Conservation (phyloP, 2,329 filamentous ascomycete species). For the Colletotrichum liriopes region DNA sequence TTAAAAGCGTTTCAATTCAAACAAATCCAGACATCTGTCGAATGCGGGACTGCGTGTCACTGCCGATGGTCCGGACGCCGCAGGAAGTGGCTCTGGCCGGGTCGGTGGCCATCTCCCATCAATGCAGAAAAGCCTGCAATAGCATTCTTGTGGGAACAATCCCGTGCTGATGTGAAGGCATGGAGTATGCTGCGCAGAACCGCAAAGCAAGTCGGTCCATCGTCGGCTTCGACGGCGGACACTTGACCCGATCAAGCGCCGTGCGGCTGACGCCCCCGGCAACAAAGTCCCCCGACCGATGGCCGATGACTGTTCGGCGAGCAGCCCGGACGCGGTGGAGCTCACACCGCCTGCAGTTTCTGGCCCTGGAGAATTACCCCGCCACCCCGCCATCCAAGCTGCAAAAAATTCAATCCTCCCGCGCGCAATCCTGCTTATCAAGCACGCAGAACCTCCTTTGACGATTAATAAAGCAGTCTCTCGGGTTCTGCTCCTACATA, state of each 20-base stretch:
- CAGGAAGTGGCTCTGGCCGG: too few relatives aligned
- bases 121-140: too few relatives aligned
- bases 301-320: neutral
- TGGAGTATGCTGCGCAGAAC: neutral
- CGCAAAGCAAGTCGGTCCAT: neutral
- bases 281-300: constrained; percentile 25
- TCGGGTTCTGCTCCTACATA: constrained; percentile 7
- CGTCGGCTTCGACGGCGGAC: neutral
- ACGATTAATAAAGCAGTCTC: constrained; percentile 38
- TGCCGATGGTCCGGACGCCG: neutral
- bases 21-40: neutral
- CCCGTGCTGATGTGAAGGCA: neutral
- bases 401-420: constrained; percentile 32
- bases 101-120: neutral
- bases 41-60: neutral
- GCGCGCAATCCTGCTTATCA: constrained; percentile 37
- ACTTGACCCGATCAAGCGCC: constrained; percentile 12
- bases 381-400: constrained; percentile 41
- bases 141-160: too few relatives aligned
- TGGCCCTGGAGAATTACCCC: constrained; percentile 29
- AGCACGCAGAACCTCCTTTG: constrained; percentile 35
- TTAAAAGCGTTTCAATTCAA: neutral
- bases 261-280: constrained; percentile 10
- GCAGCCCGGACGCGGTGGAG: neutral
- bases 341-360: constrained; percentile 36